These are phyloP conservation scores for Neocucurbitaria cava DNA, from an alignment of 2,329 filamentous ascomycete species.

Conservation along the genomic window DNA sequence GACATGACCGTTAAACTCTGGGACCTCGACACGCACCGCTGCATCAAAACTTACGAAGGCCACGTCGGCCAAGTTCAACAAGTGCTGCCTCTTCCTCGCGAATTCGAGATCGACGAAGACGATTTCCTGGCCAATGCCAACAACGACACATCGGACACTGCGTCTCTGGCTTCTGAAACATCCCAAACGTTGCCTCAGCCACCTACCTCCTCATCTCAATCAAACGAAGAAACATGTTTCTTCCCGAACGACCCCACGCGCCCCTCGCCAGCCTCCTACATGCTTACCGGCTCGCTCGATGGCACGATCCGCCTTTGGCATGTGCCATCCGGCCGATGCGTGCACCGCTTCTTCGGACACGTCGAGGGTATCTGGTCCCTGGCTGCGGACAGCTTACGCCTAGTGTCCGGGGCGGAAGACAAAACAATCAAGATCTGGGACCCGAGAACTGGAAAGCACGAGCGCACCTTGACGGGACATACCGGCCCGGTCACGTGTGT, in stretches of 20 bases:
- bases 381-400: conserved; percentile 83
- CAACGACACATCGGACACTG: conserved; percentile 54
- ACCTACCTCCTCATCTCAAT: conserved; percentile 8
- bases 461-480: conserved; percentile 91
- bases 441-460: conserved; percentile 86
- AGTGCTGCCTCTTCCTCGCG: conserved; percentile 79
- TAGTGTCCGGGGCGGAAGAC: conserved; percentile 91
- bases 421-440: conserved; percentile 97
- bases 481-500: conserved; percentile 92
- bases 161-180: conserved; percentile 39
- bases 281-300: conserved; percentile 91
- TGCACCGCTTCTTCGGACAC: conserved; percentile 95
- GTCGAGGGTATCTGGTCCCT: conserved; percentile 96
- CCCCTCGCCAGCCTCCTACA: conserved; percentile 82
- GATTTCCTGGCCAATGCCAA: conserved; percentile 63
- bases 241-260: conserved; percentile 70
- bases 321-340: conserved; percentile 77
- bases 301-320: conserved; percentile 94
- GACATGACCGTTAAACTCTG: conserved; percentile 90
- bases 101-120: conserved; percentile 87
- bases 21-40: conserved; percentile 85
- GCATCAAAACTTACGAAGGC: conserved; percentile 79
- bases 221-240: conserved; percentile 44
- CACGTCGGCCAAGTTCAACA: conserved; percentile 97
- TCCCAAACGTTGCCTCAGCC: conserved; percentile 9